Evolutionary conservation across 2,329 filamentous ascomycete species (phyloP), one percentile per base, ranked within the genome.

Genomic region (Fusarium subglutinans): DNA sequence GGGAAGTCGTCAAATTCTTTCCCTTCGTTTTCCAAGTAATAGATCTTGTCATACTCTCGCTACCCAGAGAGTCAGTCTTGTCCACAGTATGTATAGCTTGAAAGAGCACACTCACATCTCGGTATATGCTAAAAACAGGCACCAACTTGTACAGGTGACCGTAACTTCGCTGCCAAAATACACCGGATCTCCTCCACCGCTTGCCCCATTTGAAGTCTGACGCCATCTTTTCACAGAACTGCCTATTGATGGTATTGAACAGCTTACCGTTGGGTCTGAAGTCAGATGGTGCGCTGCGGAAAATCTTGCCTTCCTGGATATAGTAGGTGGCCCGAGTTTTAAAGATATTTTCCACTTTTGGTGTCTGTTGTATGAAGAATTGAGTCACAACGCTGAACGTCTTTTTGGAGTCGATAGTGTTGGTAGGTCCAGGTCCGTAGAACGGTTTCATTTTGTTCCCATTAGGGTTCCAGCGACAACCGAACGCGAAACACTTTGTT

Each of bases 381-480:
- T 92, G 90, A 8, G 90, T 92, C 54, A 92, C 88, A 40, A 93
- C 89, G 9, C 90, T 92, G 71, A 92, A 82, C 70, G 87, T 87
- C 78, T 85, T 84, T 67, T 81, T 86, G 56, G 90, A 90, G 79
- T 92, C 87, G 75, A 93, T 83, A 50, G 83, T 90, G 77, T 84
- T 84, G 64, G 86, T 86, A 0, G 86, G 81, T n/a, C 81, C 82
- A 11, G 78, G 77, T 56, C 91, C 91, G 82, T 89, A 93, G 85
- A 91, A 93, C 79, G 82, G 83, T 64, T 84, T 83, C 48, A 35
- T 35, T 14, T 35, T 24, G 84, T 89, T 86, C 79, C 91, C 90
- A 87, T 88, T 92, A 33, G 86, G 81, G 86, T 92, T 92, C 86
- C 90, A 92, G 81, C 92, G 91, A 77, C 91, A 93, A 37, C 91